Evolutionary conservation across 108 stramenopile species (phyloP).

Genomic region (Cyclotella kingstonii): DNA sequence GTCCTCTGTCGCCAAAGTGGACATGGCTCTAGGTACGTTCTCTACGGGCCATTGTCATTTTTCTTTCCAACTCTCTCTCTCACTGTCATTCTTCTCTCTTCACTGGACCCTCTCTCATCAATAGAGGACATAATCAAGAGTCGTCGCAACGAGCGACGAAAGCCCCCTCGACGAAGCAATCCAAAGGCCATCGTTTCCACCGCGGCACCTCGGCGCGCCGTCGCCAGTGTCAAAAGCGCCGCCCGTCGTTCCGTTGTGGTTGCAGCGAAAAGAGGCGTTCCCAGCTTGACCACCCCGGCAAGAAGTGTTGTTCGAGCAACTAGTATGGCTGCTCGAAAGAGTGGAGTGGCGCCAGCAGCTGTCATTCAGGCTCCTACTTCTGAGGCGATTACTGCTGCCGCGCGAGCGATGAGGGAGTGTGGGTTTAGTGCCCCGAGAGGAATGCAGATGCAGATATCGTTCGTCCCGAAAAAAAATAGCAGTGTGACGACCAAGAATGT

Average conservation of each 20-base stretch:
- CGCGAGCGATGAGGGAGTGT: slow-evolving; percentile 63
- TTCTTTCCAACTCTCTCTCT: too few species aligned
- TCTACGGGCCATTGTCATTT: too few species aligned
- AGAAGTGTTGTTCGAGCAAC: slow-evolving; percentile 7
- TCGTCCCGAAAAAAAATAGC: slow-evolving; percentile 48
- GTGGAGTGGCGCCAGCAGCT: slow-evolving; percentile 4
- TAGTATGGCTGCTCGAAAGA: background rate
- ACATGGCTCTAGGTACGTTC: too few species aligned
- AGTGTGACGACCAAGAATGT: background rate
- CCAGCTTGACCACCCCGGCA: too few species aligned
- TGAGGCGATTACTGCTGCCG: slow-evolving; percentile 67
- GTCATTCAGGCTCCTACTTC: slow-evolving; percentile 28
- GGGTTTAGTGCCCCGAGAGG: slow-evolving; percentile 72
- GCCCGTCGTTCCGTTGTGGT: too few species aligned
- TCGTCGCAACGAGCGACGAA: background rate
- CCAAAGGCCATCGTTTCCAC: background rate
- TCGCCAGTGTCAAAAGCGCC: too few species aligned
- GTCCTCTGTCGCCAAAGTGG: too few species aligned
- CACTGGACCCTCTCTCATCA: too few species aligned
- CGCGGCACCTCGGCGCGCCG: too few species aligned
- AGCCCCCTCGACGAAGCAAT: slow-evolving; percentile 9
- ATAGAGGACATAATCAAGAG: slow-evolving; percentile 2
- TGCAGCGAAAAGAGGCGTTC: too few species aligned
- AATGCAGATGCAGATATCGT: slow-evolving; percentile 75
- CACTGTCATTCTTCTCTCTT: too few species aligned